phyloP scores from a whole-genome alignment of 345 rosid species.

The Hibiscus trionum region DNA sequence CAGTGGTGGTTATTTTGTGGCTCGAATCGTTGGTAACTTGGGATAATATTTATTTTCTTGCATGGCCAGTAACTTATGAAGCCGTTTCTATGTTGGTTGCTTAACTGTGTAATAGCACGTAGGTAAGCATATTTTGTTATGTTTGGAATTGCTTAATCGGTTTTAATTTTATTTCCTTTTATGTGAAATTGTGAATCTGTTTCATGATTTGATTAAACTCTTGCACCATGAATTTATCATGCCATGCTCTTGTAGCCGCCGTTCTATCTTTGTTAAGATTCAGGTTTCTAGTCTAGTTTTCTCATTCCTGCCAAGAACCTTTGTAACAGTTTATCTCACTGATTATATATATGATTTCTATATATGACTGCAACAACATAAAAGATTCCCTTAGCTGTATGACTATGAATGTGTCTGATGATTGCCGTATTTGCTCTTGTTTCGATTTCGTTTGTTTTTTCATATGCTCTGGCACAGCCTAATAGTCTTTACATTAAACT shows the following conservation, averaged over 20 bases:
- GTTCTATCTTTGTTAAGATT: not conserved
- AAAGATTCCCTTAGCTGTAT: not conserved
- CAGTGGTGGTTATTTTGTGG: not conserved
- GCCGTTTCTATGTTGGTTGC: not conserved
- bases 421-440: not conserved
- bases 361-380: not conserved
- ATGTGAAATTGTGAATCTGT: not conserved
- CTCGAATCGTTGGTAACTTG: not conserved
- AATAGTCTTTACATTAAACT: not conserved
- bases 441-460: not conserved
- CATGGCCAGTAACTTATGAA: not conserved
- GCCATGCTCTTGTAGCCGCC: not conserved
- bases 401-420: not conserved
- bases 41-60: not conserved
- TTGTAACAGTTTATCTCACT: not conserved
- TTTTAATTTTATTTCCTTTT: not conserved
- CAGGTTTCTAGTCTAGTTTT: not conserved
- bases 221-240: not conserved
- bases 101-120: not conserved
- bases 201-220: not conserved
- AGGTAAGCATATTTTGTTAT: not conserved
- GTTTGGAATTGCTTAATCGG: not conserved
- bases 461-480: not conserved
- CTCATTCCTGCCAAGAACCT: not conserved
- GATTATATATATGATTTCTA: not conserved